Base-by-base conservation (phyloP, 192 early-diverging fungal species). In the Phlyctochytrium planicorne region DNA sequence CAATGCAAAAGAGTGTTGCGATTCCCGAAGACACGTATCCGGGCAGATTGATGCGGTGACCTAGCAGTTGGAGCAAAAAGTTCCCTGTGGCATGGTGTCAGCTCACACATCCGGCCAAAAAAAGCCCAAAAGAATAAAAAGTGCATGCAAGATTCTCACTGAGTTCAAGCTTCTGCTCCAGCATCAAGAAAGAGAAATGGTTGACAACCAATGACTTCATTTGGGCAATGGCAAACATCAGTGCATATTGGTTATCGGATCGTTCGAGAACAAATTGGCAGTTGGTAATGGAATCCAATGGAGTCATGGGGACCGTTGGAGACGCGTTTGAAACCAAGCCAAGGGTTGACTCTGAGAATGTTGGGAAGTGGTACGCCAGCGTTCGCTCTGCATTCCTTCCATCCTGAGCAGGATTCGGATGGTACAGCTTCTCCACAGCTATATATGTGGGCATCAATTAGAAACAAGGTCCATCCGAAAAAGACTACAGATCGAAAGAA, bases 311-410 rank as follows among this genome's bases (percentile, higher is more conserved):
- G 10, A 78, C 29, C 27, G 79, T 71, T 4, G 71, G 68, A 34
- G 83, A 76, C n/a, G 75, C 70, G 59, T 75, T 67, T 6, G 80
- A 64, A 34, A 73, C 67, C 12, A 62, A 62, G 55, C 72, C 56
- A 6, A 71, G 71, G 12, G 65, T 73, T 24, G 63, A 70, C 52
- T 91, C 89, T 3, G 90, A 85, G 71, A 94, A 94, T 27, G 93
- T 92, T 37, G 93, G 93, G 62, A 94, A 94, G 47, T 82, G 86
- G 70, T 88, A 80, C 55, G 91, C 88, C 52, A 94, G 78, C 47
- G 87, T 73, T 52, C 82, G 77, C 71, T 94, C 91, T 14, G 88
- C 88, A 66, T 88, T 56, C 20, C 30, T 14, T 10, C 56, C 61
- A 35, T 67, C 75, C 52, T 47, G 0, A 17, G 10, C 6, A 14